These are phyloP conservation scores for Paramecium biaurelia DNA, from an alignment of 73 alveolate species.

Conservation along the genomic window DNA sequence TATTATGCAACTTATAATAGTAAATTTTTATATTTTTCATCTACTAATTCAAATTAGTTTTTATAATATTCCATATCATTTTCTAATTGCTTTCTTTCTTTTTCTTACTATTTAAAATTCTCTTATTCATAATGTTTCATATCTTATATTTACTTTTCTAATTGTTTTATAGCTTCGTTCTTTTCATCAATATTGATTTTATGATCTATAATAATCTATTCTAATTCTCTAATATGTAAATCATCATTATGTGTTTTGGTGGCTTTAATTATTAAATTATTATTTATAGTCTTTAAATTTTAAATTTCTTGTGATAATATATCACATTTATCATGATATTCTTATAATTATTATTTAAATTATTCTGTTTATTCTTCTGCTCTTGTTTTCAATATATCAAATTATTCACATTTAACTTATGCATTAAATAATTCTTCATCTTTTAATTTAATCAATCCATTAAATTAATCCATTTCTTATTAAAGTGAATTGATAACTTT, in stretches of 20 bases:
- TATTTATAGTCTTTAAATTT: slow-evolving; percentile 36
- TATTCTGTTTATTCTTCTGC: background rate
- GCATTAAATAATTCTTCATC: slow-evolving; percentile 40
- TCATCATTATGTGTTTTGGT: slow-evolving; percentile 39
- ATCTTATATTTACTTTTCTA: background rate
- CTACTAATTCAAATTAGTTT: background rate
- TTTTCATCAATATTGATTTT: background rate
- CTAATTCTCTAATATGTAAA: background rate
- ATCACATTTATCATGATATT: background rate
- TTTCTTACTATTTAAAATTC: background rate
- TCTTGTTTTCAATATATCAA: slow-evolving; percentile 5
- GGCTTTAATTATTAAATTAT: slow-evolving; percentile 34
- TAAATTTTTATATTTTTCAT: slow-evolving; percentile 7
- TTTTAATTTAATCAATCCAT: slow-evolving; percentile 5
- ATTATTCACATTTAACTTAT: slow-evolving; percentile 39
- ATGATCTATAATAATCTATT: background rate
- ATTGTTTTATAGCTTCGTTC: background rate
- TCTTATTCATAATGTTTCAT: slow-evolving; percentile 27
- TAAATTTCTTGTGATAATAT: background rate
- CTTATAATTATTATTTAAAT: background rate
- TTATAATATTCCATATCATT: slow-evolving; percentile 54
- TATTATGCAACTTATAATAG: background rate
- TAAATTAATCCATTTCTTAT: slow-evolving; percentile 32
- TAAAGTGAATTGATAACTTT: slow-evolving; percentile 36
- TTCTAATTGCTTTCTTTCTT: slow-evolving; percentile 33